Conservation (phyloP, 2,329 filamentous ascomycete species). For the Furcasterigmium furcatum region DNA sequence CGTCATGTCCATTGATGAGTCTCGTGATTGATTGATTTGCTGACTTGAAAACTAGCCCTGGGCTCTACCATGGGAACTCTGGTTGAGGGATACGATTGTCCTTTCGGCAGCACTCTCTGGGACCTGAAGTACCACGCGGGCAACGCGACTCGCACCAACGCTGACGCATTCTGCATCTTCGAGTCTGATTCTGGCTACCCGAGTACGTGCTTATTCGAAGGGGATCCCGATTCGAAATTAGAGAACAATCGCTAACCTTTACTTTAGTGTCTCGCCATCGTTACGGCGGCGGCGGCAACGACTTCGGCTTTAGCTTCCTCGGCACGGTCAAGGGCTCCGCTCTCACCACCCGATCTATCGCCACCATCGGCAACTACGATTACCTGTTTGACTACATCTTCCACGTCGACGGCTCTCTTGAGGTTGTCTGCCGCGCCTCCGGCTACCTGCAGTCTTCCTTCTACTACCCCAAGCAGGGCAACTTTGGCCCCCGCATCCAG, state of each 20-base stretch:
- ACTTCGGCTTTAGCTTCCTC: conserved; percentile 23
- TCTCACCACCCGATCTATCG: conserved; percentile 15
- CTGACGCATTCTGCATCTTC: conserved; percentile 33
- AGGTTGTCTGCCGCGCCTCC: conserved; percentile 34
- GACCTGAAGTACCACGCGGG: conserved; percentile 25
- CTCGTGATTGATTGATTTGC: no score
- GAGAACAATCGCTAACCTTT: no score
- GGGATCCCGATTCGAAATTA: no score
- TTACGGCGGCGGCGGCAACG: conserved; percentile 15
- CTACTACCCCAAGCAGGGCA: conserved; percentile 26
- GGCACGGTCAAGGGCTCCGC: conserved; percentile 27
- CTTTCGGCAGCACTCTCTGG: conserved; percentile 31
- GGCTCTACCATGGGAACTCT: conserved; percentile 30
- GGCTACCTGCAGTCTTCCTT: conserved; percentile 31
- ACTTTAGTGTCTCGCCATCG: conserved; percentile 28
- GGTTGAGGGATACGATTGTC: conserved; percentile 39
- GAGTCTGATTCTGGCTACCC: conserved; percentile 31
- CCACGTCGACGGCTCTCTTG: conserved; percentile 30
- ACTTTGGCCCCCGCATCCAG: conserved; percentile 30
- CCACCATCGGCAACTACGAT: conserved; percentile 39
- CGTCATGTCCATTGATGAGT: no score
- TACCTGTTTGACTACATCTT: conserved; percentile 33
- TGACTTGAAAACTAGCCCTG: conserved; percentile 17
- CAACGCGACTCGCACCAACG: conserved; percentile 22
- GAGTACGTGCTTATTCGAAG: no score